Evolutionary conservation across 176 grass and related monocot genomes (phyloP), one percentile per base, ranked within the genome.

Genomic region (Oropetium thomaeum): DNA sequence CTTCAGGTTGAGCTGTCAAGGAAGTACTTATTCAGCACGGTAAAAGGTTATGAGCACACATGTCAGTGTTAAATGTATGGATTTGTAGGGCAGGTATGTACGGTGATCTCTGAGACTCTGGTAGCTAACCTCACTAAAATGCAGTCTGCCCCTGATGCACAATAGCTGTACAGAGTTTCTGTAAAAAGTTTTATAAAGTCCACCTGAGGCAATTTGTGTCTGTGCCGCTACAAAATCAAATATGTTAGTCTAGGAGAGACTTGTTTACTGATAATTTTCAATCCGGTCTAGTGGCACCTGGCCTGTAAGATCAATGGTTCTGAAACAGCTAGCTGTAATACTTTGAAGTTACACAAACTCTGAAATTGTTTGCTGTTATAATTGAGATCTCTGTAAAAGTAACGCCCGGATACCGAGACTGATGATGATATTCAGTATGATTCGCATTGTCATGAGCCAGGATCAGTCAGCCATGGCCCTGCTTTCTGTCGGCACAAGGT

Each of bases 231-330:
- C 59, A 42, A n/a, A n/a, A n/a, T n/a, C n/a, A 13, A 11, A 42
- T 1, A 12, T 11, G 0, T 7, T 37, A 37, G 16, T 49, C 45
- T 49, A 20, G 45, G 16, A 49, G 16, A 49, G 45, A 16, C 16
- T 20, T 20, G 16, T 49, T 5, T 49, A 49, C 16, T 49, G 15
- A 16, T 49, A 49, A n/a, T n/a, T 6, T 15, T 16, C 16, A 49
- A 49, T 23, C 51, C 8, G 20, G 6, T 53, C 7, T n/a, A 0
- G 20, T 53, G 51, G 49, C n/a, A 41, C 26, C 10, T 33, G 0
- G 27, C 9, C 12, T 68, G 65, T 68, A 67, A 68, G 65, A 68
- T 29, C 11, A 43, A 44, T 68, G 25, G 39, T 68, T 68, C 39
- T 10, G 28, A 29, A 17, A 29, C 40, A 44, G 14, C 12, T 28